These are phyloP conservation scores for Eutrema salsugineum DNA, from an alignment of 441 rosid genomes.

Conservation along the genomic window DNA sequence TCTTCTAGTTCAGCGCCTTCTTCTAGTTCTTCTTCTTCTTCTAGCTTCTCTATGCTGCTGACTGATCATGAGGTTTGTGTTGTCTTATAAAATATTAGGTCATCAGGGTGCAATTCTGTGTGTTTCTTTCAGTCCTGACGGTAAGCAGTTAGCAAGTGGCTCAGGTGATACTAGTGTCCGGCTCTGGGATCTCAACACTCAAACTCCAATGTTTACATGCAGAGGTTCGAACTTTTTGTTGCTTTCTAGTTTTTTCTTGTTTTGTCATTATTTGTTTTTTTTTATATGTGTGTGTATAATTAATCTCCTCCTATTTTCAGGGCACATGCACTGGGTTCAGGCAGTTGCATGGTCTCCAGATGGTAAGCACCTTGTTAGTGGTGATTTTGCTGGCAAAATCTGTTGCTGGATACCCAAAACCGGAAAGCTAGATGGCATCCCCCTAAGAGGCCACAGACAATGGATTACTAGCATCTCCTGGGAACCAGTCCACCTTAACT, in stretches of 20 bases:
- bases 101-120: neutral
- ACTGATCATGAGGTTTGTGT: no score
- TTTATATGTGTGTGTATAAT: no score
- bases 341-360: no score
- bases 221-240: neutral
- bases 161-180: neutral
- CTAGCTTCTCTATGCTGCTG: neutral
- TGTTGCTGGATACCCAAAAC: neutral
- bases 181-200: neutral
- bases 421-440: no score
- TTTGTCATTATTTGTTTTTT: no score
- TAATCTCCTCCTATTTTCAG: no score
- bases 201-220: neutral
- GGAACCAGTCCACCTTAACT: constrained; percentile 77
- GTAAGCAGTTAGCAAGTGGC: neutral
- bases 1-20: no score
- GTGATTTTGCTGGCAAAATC: neutral
- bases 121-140: neutral
- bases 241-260: neutral
- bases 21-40: no score
- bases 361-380: neutral
- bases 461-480: constrained; percentile 77
- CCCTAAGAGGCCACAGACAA: no score
- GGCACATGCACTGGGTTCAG: no score
- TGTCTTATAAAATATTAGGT: neutral